phyloP scores from a whole-genome alignment of 768 basidiomycete genomes.

The Mycena galericulata region DNA sequence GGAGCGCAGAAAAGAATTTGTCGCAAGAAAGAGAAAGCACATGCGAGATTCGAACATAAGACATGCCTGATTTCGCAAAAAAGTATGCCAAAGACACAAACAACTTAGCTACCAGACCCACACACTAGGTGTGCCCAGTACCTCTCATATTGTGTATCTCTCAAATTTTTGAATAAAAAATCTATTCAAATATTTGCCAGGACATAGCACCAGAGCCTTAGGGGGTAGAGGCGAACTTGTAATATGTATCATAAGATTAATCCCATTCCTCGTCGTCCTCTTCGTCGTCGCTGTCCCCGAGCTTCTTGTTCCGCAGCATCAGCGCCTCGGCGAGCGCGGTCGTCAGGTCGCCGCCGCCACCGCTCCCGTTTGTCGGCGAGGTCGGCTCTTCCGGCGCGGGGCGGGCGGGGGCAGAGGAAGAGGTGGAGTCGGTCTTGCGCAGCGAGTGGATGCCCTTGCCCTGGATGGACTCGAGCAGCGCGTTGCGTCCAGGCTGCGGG shows the following conservation, averaged over 20 bases:
- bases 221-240: no score
- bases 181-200: no score
- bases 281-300: constrained; percentile 89
- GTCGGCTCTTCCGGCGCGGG: constrained; percentile 49
- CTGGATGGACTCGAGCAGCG: constrained; percentile 84
- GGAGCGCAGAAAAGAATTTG: no score
- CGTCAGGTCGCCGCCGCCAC: constrained; percentile 82
- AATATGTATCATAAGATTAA: not conserved
- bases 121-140: no score
- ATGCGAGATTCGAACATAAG: no score
- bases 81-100: no score
- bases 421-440: constrained; percentile 65
- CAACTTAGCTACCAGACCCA: no score
- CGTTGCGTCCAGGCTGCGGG: constrained; percentile 69
- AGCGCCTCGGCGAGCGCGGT: constrained; percentile 87
- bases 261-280: constrained; percentile 78
- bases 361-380: constrained; percentile 62
- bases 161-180: no score
- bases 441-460: constrained; percentile 81
- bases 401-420: constrained; percentile 49
- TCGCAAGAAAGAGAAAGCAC: no score
- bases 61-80: no score
- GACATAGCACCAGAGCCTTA: no score
- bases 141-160: no score
- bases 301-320: constrained; percentile 84